A percentile compares a stretch with the other conserved stretches of the same genome.
These are phyloP conservation scores for Rutstroemia sp. DNA, from an alignment of 2,329 filamentous ascomycete genomes.

Conservation along the genomic window DNA sequence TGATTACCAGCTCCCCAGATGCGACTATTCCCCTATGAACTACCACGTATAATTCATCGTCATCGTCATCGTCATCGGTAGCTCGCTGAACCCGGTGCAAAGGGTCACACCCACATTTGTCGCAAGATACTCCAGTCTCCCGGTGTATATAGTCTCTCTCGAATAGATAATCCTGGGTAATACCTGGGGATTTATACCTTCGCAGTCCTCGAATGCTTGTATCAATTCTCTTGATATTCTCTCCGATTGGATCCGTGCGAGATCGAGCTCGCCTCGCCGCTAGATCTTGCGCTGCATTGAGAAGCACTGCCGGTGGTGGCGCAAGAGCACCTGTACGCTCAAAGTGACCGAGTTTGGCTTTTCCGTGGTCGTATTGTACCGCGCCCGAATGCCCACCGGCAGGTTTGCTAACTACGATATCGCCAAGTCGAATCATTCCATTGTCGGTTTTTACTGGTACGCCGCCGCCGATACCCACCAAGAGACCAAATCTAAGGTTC, in stretches of 20 bases:
- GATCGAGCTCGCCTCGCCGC: background rate
- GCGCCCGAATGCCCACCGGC: slow-evolving; percentile 2
- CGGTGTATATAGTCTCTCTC: background rate
- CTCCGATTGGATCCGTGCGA: background rate
- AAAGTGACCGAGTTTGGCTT: background rate
- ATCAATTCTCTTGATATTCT: slow-evolving; percentile 1
- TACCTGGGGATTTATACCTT: background rate
- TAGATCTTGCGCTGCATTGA: background rate
- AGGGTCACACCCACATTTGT: background rate
- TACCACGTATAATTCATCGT: slow-evolving; percentile 32
- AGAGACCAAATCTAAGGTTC: slow-evolving; percentile 31
- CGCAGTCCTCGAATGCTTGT: slow-evolving; percentile 1
- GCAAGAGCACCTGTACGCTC: background rate
- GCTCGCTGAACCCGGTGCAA: background rate
- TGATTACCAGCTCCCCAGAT: slow-evolving; percentile 29
- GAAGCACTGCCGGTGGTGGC: background rate
- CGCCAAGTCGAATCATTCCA: slow-evolving; percentile 4
- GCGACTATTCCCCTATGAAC: slow-evolving; percentile 25
- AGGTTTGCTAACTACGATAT: slow-evolving; percentile 10
- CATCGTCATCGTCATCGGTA: background rate
- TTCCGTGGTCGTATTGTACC: slow-evolving; percentile 15
- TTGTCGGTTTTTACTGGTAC: slow-evolving; percentile 10
- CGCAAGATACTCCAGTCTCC: background rate
- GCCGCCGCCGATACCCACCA: slow-evolving; percentile 36
- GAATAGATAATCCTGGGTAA: background rate